A percentile compares a stretch with the other conserved stretches of the same genome.
Conservation (phyloP, 2,329 filamentous ascomycete genomes). For the Talaromyces sp. region DNA sequence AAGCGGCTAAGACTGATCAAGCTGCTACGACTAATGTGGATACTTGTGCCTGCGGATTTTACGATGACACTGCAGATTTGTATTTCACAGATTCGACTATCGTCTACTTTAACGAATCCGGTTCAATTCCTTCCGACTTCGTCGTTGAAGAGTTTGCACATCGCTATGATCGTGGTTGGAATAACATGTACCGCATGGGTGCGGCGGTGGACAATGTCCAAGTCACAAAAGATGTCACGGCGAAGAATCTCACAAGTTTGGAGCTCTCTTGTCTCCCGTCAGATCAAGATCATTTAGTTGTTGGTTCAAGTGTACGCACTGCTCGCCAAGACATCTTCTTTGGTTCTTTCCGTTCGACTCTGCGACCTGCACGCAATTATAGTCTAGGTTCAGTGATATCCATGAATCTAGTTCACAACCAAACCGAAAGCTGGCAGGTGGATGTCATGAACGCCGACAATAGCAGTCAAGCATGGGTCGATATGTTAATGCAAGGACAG, state of each 20-base stretch:
- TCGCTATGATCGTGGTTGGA: constrained; percentile 48
- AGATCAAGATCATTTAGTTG: constrained; percentile 40
- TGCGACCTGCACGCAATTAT: constrained; percentile 39
- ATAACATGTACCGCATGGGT: constrained; percentile 25
- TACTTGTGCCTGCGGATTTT: constrained; percentile 47
- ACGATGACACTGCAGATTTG: constrained; percentile 37
- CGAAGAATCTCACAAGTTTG: constrained; percentile 29
- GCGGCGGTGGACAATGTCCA: constrained; percentile 19
- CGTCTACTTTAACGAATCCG: constrained; percentile 51
- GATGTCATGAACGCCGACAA: constrained; percentile 47
- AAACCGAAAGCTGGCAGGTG: constrained; percentile 42
- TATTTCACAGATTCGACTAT: constrained; percentile 48
- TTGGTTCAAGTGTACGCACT: constrained; percentile 43
- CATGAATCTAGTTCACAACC: constrained; percentile 47
- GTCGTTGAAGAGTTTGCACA: constrained; percentile 41
- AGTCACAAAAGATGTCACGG: constrained; percentile 31
- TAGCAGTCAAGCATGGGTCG: constrained; percentile 36
- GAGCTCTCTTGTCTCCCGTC: constrained; percentile 10
- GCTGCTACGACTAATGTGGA: constrained; percentile 9
- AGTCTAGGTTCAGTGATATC: constrained; percentile 43
- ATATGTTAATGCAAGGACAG: constrained; percentile 38
- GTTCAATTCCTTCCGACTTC: constrained; percentile 35
- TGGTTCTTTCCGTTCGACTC: constrained; percentile 45
- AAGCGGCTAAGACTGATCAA: background rate
- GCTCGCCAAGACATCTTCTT: constrained; percentile 47